Evolutionary conservation across 129 eudicot species (phyloP), one percentile per base, ranked within the genome.

Genomic region (Cynara cardunculus): DNA sequence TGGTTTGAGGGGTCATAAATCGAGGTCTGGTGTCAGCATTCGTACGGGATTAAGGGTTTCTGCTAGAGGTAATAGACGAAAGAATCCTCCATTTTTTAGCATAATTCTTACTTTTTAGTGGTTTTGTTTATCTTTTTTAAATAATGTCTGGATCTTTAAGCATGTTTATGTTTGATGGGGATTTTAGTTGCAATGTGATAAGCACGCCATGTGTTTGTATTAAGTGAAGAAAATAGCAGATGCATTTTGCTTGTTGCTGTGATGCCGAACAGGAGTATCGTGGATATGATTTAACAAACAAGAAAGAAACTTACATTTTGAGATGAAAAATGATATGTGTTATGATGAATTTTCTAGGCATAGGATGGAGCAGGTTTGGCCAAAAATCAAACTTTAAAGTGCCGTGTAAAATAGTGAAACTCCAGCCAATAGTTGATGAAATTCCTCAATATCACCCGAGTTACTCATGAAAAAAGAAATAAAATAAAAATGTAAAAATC

Each of bases 1-100:
- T 70, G 76, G 68, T 69, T 59, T 78, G n/a, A 32, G 59, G 69
- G 59, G 32, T 72, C 64, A 64, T 7, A 59, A 59, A 25, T 35
- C 19, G 66, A 80, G 18, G 31, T 80, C 72, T 11, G 1, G 78
- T 61, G 19, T 34, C 78, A 61, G 46, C 73, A 80, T 62, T 18
- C 78, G 84, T 72, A 80, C 74, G 32, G 84, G 79, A 34, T 80
- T 80, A 61, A 80, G 84, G 79, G 49, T 80, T 73, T 73, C 74
- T 64, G 84, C 84, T 73, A 73, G 73, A 80, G 84, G 84, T 80
- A 80, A 79, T n/a, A n/a, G n/a, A n/a, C n/a, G 25, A 26, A 31
- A 61, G 0, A 59, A 34, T 34, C 19, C 56, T 76, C 3, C 7
- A 56, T 13, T 69, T 18, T 28, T 30, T 7, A 0, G 28, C 18